Evolutionary conservation across 2,329 filamentous ascomycete genomes (phyloP), one percentile per base, ranked within the genome.

Genomic region (Claviceps digitariae): DNA sequence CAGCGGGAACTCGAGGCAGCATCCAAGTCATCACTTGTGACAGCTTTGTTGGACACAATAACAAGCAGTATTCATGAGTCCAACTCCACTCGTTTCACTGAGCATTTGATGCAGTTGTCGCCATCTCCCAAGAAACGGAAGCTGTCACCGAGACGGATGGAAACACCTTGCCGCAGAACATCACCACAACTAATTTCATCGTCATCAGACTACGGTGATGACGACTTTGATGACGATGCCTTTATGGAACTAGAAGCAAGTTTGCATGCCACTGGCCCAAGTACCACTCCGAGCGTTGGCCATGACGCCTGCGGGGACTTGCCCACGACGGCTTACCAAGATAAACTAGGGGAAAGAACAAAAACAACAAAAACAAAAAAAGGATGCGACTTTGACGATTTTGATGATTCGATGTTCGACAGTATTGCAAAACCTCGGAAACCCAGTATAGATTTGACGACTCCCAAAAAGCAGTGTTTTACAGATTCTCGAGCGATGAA

Each of bases 11-110:
- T 68, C 57, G 72, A 74, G 54, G 74, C 76, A 31, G 70, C 70
- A 4, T 78, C 76, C 2, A 83, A 82, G 57, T 73, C 75, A 0
- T 77, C 74, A 3, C 70, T 81, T 60, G 75, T 81, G n/a, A 77
- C 75, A 38, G 79, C 81, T 17, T 68, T 90, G 51, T 70, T 90
- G 21, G 78, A 87, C 60, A 83, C 79, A 50, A 83, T 89, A 51
- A 74, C 72, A 50, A 73, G 70, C 54, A 77, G 76, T 58, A 73
- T 79, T 47, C 72, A 72, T 52, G 72, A 69, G 45, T 69, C 69
- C 3, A 69, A 66, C 43, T 63, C 66, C 6, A 61, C 61, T 1
- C 63, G 67, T 52, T 58, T 59, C 5, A 63, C 54, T n/a, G 62
- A 65, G 23, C 58, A 63, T 17, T 58, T 61, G 3, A 53, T 60